phyloP scores from a whole-genome alignment of 2,329 filamentous ascomycete genomes.

The Coniosporium tulheliwenetii region DNA sequence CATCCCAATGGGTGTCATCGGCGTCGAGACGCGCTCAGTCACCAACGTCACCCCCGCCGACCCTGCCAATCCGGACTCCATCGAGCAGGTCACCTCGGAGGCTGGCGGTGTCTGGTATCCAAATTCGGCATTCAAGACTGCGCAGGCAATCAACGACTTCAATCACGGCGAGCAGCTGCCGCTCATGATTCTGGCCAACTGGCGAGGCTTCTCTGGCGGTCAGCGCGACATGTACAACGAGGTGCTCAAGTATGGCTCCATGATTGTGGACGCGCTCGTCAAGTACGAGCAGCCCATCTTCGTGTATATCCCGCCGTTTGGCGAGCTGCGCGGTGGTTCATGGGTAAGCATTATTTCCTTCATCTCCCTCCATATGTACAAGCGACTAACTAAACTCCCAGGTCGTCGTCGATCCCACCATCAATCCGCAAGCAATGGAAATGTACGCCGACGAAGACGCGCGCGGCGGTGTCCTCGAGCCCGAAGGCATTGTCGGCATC shows the following conservation, averaged over 20 bases:
- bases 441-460: conserved; percentile 97
- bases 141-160: conserved; percentile 97
- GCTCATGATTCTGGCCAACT: conserved; percentile 98
- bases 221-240: conserved; percentile 99
- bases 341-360: conserved; percentile 44
- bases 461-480: conserved; percentile 92
- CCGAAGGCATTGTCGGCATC: conserved; percentile 96
- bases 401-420: conserved; percentile 95
- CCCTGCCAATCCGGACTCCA: conserved; percentile 94
- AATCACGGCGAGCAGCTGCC: conserved; percentile 97
- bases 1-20: conserved; percentile 97
- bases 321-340: conserved; percentile 94
- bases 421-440: conserved; percentile 93
- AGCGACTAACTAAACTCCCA: conserved; percentile 19
- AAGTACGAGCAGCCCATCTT: conserved; percentile 98
- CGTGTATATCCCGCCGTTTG: conserved; percentile 93
- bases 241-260: conserved; percentile 97
- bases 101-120: conserved; percentile 99
- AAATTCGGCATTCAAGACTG: conserved; percentile 99
- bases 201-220: conserved; percentile 99
- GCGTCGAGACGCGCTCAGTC: conserved; percentile 84
- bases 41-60: conserved; percentile 96
- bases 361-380: conserved; percentile 1
- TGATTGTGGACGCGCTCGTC: conserved; percentile 95
- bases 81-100: conserved; percentile 86